Conservation (phyloP, 176 grass and related monocot genomes). For the Pontederia paniculata region DNA sequence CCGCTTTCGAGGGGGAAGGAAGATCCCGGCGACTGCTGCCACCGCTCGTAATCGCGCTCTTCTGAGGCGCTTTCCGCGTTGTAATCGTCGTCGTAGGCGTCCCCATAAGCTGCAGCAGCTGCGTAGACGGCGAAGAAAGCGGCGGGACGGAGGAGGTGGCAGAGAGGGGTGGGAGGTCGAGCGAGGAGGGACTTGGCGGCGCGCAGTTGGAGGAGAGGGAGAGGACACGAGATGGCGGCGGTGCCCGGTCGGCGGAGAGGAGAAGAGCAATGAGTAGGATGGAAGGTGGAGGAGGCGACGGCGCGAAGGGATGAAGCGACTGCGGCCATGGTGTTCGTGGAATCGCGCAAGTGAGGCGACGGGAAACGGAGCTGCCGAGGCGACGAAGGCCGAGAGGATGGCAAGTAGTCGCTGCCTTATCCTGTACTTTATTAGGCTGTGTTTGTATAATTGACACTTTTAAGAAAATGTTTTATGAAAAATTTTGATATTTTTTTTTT, state of each 20-base stretch:
- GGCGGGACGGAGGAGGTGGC: background rate
- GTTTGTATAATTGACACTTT: too few relatives aligned
- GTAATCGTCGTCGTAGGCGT: constrained; percentile 10
- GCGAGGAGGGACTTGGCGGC: background rate
- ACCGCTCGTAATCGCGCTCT: constrained; percentile 15
- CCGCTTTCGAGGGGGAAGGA: constrained; percentile 19
- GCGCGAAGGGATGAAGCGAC: too few relatives aligned
- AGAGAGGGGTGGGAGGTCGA: background rate
- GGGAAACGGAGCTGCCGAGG: too few relatives aligned
- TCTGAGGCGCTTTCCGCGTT: constrained; percentile 12
- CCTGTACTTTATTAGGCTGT: too few relatives aligned
- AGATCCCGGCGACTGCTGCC: constrained; percentile 2
- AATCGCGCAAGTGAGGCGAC: too few relatives aligned
- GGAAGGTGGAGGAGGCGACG: background rate
- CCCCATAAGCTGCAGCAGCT: constrained; percentile 3
- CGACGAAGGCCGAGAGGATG: too few relatives aligned
- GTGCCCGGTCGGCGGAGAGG: background rate
- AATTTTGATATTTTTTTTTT: too few relatives aligned
- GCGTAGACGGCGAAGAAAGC: constrained; percentile 24
- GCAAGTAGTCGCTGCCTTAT: too few relatives aligned
- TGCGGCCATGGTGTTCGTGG: too few relatives aligned
- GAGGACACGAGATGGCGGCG: background rate
- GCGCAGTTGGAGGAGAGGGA: background rate
- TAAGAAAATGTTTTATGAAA: too few relatives aligned
- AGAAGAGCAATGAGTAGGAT: background rate